phyloP scores from a whole-genome alignment of 192 early-diverging fungal genomes.

The Coemansia sp. region DNA sequence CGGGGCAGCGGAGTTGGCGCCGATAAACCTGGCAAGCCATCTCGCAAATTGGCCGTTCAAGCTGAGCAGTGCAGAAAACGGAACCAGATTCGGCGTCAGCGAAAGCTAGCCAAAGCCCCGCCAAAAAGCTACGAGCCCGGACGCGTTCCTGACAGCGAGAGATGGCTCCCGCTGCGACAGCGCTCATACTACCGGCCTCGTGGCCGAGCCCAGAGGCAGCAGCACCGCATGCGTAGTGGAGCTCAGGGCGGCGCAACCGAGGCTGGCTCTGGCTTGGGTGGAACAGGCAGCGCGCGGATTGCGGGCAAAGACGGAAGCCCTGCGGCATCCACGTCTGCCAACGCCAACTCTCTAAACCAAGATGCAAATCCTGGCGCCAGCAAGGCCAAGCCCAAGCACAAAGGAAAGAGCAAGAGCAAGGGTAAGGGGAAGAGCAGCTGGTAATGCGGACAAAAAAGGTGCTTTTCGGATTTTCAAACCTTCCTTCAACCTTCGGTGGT shows the following conservation, averaged over 20 bases:
- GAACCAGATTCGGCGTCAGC: conserved; percentile 29
- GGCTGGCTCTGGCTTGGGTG: conserved; percentile 42
- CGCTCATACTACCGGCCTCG: conserved; percentile 50
- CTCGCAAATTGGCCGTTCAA: neutral
- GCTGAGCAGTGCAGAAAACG: conserved; percentile 5
- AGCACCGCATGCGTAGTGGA: conserved; percentile 22
- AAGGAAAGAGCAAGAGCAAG: conserved; percentile 35
- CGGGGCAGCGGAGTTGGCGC: neutral
- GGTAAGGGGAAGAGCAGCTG: conserved; percentile 14
- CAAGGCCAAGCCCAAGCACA: conserved; percentile 23
- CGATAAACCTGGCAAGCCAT: neutral
- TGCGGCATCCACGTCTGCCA: neutral
- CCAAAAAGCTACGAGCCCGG: conserved; percentile 38
- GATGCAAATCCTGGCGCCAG: conserved; percentile 3
- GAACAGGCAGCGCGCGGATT: conserved; percentile 51
- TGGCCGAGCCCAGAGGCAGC: conserved; percentile 21
- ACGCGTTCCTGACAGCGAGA: conserved; percentile 36
- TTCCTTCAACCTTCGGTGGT: conserved; percentile 12
- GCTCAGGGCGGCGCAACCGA: conserved; percentile 43
- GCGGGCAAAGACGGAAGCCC: conserved; percentile 10
- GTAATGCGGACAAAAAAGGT: conserved; percentile 3
- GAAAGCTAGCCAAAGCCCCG: conserved; percentile 26
- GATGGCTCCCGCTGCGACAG: conserved; percentile 51
- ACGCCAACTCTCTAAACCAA: neutral
- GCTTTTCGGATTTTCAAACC: conserved; percentile 7